Evolutionary conservation across 441 rosid species (phyloP).

Genomic region (Cnidoscolus chayamansa): DNA sequence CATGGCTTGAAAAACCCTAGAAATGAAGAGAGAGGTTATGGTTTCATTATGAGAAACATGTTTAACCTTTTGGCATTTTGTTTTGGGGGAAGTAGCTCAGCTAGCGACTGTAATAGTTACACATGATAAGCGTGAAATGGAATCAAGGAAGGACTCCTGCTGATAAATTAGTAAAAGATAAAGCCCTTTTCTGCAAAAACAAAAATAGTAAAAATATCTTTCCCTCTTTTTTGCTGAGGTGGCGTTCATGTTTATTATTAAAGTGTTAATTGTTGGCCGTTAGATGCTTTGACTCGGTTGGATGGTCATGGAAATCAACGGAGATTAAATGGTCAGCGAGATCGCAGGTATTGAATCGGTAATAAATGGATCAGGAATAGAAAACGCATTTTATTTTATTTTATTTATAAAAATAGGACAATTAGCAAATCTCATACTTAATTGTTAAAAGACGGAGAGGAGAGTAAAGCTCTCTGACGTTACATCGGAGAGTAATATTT

Average conservation of each 20-base stretch:
- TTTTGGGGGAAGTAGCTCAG: not conserved
- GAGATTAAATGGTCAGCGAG: not conserved
- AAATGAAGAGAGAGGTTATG: no score
- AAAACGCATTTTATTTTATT: no score
- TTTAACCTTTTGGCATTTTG: constrained; percentile 6
- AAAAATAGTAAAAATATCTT: not conserved
- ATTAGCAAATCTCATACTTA: no score
- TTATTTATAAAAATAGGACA: no score
- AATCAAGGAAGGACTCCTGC: no score
- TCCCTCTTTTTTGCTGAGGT: constrained; percentile 3
- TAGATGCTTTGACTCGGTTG: not conserved
- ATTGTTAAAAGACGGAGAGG: no score
- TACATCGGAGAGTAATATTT: no score
- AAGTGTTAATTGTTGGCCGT: not conserved
- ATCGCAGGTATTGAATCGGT: no score
- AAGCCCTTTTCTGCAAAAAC: constrained; percentile 14
- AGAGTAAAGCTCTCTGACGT: no score
- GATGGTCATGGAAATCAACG: not conserved
- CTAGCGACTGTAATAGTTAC: not conserved
- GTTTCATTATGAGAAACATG: not conserved
- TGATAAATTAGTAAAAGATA: not conserved
- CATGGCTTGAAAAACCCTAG: constrained; percentile 25
- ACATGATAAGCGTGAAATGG: not conserved
- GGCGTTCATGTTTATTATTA: not conserved
- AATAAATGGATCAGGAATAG: no score